These are phyloP conservation scores for Bretschneidera sinensis DNA, from an alignment of 345 rosid genomes.

Conservation along the genomic window DNA sequence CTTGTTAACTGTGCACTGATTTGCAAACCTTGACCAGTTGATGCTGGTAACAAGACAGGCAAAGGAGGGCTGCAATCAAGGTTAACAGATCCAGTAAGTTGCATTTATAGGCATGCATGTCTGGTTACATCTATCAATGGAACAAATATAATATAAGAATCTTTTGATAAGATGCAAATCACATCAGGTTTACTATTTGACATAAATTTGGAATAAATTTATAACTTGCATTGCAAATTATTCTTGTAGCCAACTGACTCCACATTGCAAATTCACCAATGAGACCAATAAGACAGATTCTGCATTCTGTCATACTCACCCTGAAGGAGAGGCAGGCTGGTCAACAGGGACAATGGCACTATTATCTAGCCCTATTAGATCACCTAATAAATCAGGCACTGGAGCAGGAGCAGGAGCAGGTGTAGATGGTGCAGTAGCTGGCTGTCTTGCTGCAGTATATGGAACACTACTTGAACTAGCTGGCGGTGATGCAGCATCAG, in stretches of 20 bases:
- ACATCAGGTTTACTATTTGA: too few species aligned
- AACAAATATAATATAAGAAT: not conserved
- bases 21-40: conserved; percentile 94
- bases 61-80: conserved; percentile 63
- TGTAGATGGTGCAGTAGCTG: conserved; percentile 46
- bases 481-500: conserved; percentile 65
- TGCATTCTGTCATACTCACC: conserved; percentile 42
- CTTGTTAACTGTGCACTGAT: conserved; percentile 81
- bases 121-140: not conserved
- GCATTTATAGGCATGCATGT: conserved; percentile 5
- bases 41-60: conserved; percentile 74
- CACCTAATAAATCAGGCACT: conserved; percentile 90
- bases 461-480: conserved; percentile 49
- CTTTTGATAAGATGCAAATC: too few species aligned
- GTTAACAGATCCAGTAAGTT: conserved; percentile 24
- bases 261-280: not conserved
- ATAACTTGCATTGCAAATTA: not conserved
- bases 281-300: not conserved
- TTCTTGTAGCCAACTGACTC: not conserved
- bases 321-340: conserved; percentile 58
- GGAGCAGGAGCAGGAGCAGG: conserved; percentile 54
- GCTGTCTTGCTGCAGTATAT: conserved; percentile 52
- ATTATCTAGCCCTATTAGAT: conserved; percentile 79
- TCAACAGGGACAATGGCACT: conserved; percentile 83
- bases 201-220: not conserved